Evolutionary conservation across 23 red algal species (phyloP), one percentile per base, ranked within the genome.

Genomic region (Gracilaria domingensis): DNA sequence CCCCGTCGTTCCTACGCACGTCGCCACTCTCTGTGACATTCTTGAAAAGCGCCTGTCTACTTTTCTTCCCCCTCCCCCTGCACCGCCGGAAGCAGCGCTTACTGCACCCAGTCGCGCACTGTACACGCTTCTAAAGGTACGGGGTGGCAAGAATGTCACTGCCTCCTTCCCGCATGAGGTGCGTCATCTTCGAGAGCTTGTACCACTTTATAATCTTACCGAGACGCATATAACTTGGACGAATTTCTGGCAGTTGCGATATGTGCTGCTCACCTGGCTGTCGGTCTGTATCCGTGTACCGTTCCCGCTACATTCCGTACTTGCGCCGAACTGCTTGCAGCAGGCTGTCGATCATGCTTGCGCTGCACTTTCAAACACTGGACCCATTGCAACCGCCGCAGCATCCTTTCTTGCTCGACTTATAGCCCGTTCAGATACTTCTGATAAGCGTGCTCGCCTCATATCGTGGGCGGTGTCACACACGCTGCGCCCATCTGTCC

Each of bases 121-220:
- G 3, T 95, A 95, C 85, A 54, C 86, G 5, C 77, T 92, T 12
- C 54, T 79, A 28, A 96, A 91, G 49, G 95, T 96, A 12, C 95
- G 95, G 37, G 88, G 95, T 70, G 40, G 69, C 64, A 96, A 96
- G 75, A 58, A 50, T 69, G 49, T 92, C 35, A 50, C 56, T 16
- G 51, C 44, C 20, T 81, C 71, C 50, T 85, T 96, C 60, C 95
- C 95, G 29, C 79, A 88, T 39, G 55, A 79, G 5, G 66, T 92
- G 12, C 60, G 67, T 35, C 71, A 91, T 57, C 42, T 96, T 28
- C 85, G 75, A 55, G 18, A 44, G 14, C 57, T 96, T 25, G 36
- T 71, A n/a, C 50, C 57, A 5, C 80, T 66, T 77, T 65, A 85
- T 59, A 37, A 26, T 4, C 44, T 53, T 37, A 38, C 69, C n/a